A percentile compares a stretch with the other conserved stretches of the same genome.
Evolutionary conservation across 192 early-diverging fungal genomes (phyloP).

Genomic region (Haplosporangium gracile): DNA sequence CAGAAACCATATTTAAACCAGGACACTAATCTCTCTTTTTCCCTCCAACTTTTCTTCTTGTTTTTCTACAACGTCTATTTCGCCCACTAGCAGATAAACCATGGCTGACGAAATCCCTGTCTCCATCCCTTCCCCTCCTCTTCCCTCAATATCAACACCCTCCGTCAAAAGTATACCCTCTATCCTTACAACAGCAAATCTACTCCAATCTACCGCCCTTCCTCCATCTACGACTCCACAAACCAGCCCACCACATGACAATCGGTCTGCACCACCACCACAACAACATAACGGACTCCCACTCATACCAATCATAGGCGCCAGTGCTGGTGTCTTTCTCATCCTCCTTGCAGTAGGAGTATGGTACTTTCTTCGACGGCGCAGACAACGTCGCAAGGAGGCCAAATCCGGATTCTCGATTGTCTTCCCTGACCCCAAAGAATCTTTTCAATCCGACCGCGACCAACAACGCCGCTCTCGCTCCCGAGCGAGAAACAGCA

Average conservation of each 20-base stretch:
- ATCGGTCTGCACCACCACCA: neutral
- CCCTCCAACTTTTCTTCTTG: neutral
- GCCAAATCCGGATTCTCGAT: neutral
- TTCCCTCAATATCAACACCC: neutral
- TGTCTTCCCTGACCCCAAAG: neutral
- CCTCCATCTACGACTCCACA: neutral
- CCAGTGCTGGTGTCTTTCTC: slow-evolving; percentile 12
- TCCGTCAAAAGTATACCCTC: neutral
- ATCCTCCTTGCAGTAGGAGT: slow-evolving; percentile 15
- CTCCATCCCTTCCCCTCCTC: neutral
- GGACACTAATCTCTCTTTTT: neutral
- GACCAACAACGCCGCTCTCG: too few relatives aligned
- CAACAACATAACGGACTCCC: neutral
- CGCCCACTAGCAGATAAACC: neutral
- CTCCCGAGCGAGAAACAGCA: neutral
- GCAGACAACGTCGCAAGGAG: slow-evolving; percentile 2
- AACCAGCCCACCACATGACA: neutral
- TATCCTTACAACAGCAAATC: neutral
- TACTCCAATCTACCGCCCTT: neutral
- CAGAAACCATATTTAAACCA: neutral
- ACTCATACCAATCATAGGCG: slow-evolving; percentile 16
- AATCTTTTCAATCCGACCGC: neutral
- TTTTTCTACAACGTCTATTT: neutral
- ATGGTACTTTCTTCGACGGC: slow-evolving; percentile 26
- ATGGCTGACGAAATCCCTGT: neutral